These are phyloP conservation scores for Pseudopithomyces maydicus DNA, from an alignment of 2,329 filamentous ascomycete genomes.

Conservation along the genomic window DNA sequence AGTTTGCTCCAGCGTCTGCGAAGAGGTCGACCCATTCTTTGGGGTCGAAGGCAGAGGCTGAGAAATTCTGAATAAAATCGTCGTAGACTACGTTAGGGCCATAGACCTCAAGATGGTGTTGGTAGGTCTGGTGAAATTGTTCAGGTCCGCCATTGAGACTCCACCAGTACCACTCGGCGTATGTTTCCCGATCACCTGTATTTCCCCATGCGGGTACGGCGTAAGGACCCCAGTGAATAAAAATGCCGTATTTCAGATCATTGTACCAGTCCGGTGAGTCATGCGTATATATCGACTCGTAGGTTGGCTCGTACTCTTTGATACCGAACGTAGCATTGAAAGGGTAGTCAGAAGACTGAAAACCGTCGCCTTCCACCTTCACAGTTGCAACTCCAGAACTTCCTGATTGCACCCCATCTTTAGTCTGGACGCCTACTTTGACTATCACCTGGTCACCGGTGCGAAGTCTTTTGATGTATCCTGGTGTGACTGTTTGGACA, in stretches of 20 bases:
- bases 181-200: constrained; percentile 44
- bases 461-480: constrained; percentile 18
- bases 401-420: constrained; percentile 2
- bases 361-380: not conserved
- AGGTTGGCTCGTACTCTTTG: constrained; percentile 13
- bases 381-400: constrained; percentile 12
- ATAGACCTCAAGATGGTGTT: constrained; percentile 57
- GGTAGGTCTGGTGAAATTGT: constrained; percentile 49
- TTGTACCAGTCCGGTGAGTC: constrained; percentile 55
- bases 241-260: constrained; percentile 63
- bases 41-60: constrained; percentile 55
- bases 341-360: constrained; percentile 1
- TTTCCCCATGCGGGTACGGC: constrained; percentile 62
- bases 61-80: constrained; percentile 61
- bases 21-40: constrained; percentile 61
- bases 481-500: constrained; percentile 13
- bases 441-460: constrained; percentile 19
- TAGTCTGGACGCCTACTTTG: constrained; percentile 11
- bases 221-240: constrained; percentile 65
- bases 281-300: constrained; percentile 17
- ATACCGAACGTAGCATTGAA: constrained; percentile 17
- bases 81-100: constrained; percentile 59
- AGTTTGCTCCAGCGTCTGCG: constrained; percentile 56
- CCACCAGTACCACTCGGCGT: constrained; percentile 58
- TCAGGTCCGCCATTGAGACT: constrained; percentile 45